phyloP scores from a whole-genome alignment of 495 filamentous ascomycete species.

The Rhypophila decipiens region DNA sequence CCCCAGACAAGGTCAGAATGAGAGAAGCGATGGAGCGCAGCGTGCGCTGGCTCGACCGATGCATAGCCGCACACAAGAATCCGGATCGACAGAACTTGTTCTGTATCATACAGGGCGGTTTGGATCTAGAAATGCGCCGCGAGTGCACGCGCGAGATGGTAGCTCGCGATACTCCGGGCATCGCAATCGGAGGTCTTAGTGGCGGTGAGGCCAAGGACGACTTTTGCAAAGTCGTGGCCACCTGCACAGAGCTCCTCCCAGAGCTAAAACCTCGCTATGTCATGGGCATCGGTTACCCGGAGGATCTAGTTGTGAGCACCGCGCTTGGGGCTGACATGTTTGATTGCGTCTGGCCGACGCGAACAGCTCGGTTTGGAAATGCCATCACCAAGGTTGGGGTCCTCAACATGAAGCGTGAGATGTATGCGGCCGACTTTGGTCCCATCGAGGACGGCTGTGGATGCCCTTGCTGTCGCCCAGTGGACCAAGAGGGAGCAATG shows the following conservation, averaged over 20 bases:
- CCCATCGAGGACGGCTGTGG: conserved; percentile 77
- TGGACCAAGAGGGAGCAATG: conserved; percentile 58
- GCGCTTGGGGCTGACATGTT: conserved; percentile 98
- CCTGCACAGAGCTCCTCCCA: conserved; percentile 78
- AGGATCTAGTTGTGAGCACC: conserved; percentile 85
- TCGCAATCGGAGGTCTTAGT: conserved; percentile 90
- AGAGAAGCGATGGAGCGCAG: conserved; percentile 91
- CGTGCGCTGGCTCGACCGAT: conserved; percentile 97
- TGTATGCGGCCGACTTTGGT: conserved; percentile 69
- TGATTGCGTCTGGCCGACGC: conserved; percentile 97
- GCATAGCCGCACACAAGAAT: conserved; percentile 84
- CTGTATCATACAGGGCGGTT: conserved; percentile 94
- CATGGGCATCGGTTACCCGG: conserved; percentile 97
- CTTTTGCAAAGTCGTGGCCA: conserved; percentile 62
- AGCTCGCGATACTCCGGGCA: conserved; percentile 82
- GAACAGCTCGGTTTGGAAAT: conserved; percentile 93
- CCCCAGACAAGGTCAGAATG: conserved; percentile 79
- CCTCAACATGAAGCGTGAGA: conserved; percentile 73
- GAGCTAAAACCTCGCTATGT: conserved; percentile 93
- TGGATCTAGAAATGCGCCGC: conserved; percentile 81
- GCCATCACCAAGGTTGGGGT: conserved; percentile 77
- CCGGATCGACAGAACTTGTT: conserved; percentile 87
- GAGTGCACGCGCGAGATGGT: conserved; percentile 90
- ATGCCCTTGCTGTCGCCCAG: conserved; percentile 69
- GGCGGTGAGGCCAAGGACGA: conserved; percentile 66